Evolutionary conservation across 805 yeast species (phyloP).

Genomic region (Saturnispora dispora): DNA sequence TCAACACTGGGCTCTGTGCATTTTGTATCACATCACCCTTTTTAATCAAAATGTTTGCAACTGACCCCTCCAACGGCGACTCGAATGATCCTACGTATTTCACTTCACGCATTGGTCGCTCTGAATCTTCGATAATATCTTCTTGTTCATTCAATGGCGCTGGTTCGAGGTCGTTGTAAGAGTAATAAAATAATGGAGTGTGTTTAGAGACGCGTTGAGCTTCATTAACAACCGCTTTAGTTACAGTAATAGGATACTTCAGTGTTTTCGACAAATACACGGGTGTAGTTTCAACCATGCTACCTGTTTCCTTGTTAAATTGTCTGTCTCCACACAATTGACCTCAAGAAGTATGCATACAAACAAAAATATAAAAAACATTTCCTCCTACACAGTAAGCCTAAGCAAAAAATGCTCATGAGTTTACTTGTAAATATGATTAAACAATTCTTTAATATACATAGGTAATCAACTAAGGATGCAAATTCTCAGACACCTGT

Average conservation of each 20-base stretch:
- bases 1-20: slow-evolving; percentile 36
- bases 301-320: not conserved
- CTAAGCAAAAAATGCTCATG: not conserved
- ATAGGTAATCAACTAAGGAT: not conserved
- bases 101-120: slow-evolving; percentile 37
- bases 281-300: slow-evolving; percentile 32
- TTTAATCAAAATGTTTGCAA: slow-evolving; percentile 41
- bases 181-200: slow-evolving; percentile 48
- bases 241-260: slow-evolving; percentile 60
- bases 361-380: not conserved
- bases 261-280: slow-evolving; percentile 51
- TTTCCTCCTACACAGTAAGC: not conserved
- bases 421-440: not conserved
- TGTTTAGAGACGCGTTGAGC: slow-evolving; percentile 35
- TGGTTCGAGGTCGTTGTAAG: slow-evolving; percentile 58
- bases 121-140: slow-evolving; percentile 29
- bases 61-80: slow-evolving; percentile 68
- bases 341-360: not conserved
- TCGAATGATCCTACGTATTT: slow-evolving; percentile 74
- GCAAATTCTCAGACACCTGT: not conserved
- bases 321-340: not conserved
- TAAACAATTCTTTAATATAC: not conserved
- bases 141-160: slow-evolving; percentile 39
- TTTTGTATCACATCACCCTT: slow-evolving; percentile 55
- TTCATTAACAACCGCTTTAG: slow-evolving; percentile 39